Conservation (phyloP, 371 early-diverging fungal genomes). For the Fennellomyces sp. region DNA sequence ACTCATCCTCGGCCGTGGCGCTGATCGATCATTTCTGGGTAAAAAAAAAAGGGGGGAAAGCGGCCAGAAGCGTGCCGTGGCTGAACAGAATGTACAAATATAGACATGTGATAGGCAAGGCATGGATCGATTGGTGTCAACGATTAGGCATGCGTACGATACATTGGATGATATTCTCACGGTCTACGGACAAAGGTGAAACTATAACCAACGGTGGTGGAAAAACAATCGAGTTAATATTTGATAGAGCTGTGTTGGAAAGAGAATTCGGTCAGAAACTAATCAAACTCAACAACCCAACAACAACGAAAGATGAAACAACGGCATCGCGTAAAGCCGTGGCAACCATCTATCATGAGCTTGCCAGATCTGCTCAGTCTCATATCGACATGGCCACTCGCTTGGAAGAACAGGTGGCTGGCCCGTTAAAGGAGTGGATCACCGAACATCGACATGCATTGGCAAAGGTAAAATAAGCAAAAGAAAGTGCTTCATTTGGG, state of each 20-base stretch:
- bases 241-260: slow-evolving; percentile 23
- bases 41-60: slow-evolving; percentile 14
- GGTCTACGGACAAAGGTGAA: slow-evolving; percentile 37
- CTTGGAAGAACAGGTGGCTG: slow-evolving; percentile 24
- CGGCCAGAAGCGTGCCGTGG: slow-evolving; percentile 6
- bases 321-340: slow-evolving; percentile 9
- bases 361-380: slow-evolving; percentile 33
- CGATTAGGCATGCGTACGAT: slow-evolving; percentile 28
- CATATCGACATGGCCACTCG: slow-evolving; percentile 36
- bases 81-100: background rate
- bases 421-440: slow-evolving; percentile 27
- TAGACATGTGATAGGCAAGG: slow-evolving; percentile 22
- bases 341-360: slow-evolving; percentile 25
- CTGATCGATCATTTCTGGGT: slow-evolving; percentile 34
- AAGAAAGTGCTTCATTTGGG: no score
- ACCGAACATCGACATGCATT: slow-evolving; percentile 5
- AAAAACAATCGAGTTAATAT: no score
- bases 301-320: background rate
- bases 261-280: slow-evolving; percentile 39
- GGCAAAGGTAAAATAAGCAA: slow-evolving; percentile 9
- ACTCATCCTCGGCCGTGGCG: no score
- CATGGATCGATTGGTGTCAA: slow-evolving; percentile 20
- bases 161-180: slow-evolving; percentile 23
- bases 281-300: slow-evolving; percentile 10
- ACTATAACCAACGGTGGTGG: no score